These are phyloP conservation scores for Ceratobasidium sp. DNA, from an alignment of 1,284 basidiomycete genomes.

Conservation along the genomic window DNA sequence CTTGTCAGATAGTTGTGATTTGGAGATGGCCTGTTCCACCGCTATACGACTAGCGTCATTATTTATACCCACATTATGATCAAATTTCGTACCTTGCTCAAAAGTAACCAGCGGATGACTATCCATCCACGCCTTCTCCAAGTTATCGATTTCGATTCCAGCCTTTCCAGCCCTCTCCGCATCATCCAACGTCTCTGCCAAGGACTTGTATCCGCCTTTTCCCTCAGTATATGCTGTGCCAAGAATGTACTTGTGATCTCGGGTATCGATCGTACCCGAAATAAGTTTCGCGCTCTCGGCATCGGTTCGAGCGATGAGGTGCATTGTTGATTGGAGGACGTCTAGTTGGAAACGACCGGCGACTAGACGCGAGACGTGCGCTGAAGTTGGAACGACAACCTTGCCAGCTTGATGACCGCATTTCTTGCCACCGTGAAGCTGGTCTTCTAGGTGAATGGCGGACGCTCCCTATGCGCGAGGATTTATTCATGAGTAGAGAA, in stretches of 20 bases:
- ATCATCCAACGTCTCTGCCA: slow-evolving; percentile 80
- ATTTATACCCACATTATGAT: no score
- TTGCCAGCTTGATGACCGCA: slow-evolving; percentile 83
- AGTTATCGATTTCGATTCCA: slow-evolving; percentile 77
- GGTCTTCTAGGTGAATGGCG: slow-evolving; percentile 83
- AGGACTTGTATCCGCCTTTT: slow-evolving; percentile 64
- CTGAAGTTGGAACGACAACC: slow-evolving; percentile 67
- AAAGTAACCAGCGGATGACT: slow-evolving; percentile 83
- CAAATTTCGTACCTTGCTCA: slow-evolving; percentile 85
- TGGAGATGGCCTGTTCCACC: slow-evolving; percentile 64
- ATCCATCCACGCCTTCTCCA: slow-evolving; percentile 86
- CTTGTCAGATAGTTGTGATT: slow-evolving; percentile 68
- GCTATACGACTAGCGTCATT: slow-evolving; percentile 51
- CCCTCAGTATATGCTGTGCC: slow-evolving; percentile 72
- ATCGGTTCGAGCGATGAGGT: slow-evolving; percentile 81
- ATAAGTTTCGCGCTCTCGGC: slow-evolving; percentile 96
- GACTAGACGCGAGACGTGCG: slow-evolving; percentile 84
- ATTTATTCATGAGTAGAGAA: background rate
- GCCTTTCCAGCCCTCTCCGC: slow-evolving; percentile 78
- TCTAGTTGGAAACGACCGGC: slow-evolving; percentile 84
- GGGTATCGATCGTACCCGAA: slow-evolving; percentile 95
- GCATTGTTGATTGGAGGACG: slow-evolving; percentile 83
- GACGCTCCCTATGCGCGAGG: slow-evolving; percentile 74
- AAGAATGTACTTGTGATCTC: slow-evolving; percentile 97
- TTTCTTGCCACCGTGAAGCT: slow-evolving; percentile 80